Conservation (phyloP, 768 basidiomycete species). For the Phallus indusiatus region DNA sequence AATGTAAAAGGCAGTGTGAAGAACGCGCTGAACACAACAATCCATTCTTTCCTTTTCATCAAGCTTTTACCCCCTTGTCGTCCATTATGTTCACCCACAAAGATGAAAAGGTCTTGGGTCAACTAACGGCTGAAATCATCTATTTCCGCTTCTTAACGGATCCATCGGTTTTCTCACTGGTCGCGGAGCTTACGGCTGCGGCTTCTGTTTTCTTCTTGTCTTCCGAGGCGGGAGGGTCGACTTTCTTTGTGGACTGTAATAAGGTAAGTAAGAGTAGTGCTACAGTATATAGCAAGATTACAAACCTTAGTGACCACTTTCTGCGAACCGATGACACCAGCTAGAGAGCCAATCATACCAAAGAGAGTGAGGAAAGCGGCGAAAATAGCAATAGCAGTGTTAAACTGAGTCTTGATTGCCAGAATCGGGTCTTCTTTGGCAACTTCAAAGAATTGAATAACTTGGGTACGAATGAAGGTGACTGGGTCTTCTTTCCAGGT, state of each 20-base stretch:
- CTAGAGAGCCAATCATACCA: conserved; percentile 72
- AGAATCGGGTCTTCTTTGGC: conserved; percentile 65
- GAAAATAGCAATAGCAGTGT: conserved; percentile 71
- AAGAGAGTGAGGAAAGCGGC: conserved; percentile 72
- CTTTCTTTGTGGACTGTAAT: conserved; percentile 66
- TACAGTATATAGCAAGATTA: background rate
- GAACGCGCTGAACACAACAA: too few relatives aligned
- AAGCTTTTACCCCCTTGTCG: too few relatives aligned
- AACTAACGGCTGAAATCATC: conserved; percentile 9
- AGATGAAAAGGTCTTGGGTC: background rate
- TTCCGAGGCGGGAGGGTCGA: conserved; percentile 52
- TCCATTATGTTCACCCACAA: too few relatives aligned
- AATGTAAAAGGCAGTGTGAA: too few relatives aligned
- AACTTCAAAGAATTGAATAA: conserved; percentile 70
- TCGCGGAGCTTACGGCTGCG: conserved; percentile 62
- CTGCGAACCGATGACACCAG: conserved; percentile 70
- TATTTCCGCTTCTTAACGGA: conserved; percentile 69
- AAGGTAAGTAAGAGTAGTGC: background rate
- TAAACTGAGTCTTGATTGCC: conserved; percentile 84
- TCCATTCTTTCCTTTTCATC: too few relatives aligned
- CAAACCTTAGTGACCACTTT: conserved; percentile 59
- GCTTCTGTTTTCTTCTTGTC: conserved; percentile 48
- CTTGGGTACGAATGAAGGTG: conserved; percentile 69
- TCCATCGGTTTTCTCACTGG: conserved; percentile 62
- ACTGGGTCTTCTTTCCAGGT: conserved; percentile 67